These are phyloP conservation scores for Alternaria angustiovoidea DNA, from an alignment of 2,329 filamentous ascomycete genomes.

Conservation along the genomic window DNA sequence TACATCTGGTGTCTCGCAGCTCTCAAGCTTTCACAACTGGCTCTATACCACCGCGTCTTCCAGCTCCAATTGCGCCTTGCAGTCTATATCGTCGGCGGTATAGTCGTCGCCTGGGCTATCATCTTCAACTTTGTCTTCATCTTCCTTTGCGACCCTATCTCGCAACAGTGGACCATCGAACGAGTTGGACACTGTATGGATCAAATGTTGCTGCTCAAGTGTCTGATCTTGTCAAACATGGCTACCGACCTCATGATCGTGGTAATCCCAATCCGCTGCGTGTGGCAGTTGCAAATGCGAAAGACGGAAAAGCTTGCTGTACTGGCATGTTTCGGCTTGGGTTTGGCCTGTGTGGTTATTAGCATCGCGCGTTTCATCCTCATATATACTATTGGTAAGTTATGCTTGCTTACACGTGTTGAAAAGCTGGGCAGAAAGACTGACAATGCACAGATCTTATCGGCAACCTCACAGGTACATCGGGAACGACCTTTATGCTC, in stretches of 20 bases:
- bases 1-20: slow-evolving; percentile 32
- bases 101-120: slow-evolving; percentile 30
- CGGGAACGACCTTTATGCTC: slow-evolving; percentile 34
- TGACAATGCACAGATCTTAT: slow-evolving; percentile 23
- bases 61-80: slow-evolving; percentile 16
- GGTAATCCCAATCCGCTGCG: slow-evolving; percentile 21
- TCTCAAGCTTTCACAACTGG: slow-evolving; percentile 32
- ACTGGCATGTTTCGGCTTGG: slow-evolving; percentile 30
- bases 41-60: slow-evolving; percentile 31
- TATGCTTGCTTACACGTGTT: background rate
- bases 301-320: slow-evolving; percentile 36
- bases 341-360: slow-evolving; percentile 29
- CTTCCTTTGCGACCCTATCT: slow-evolving; percentile 34
- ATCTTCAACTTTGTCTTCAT: slow-evolving; percentile 34
- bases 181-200: slow-evolving; percentile 34
- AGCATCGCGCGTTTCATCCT: slow-evolving; percentile 32
- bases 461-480: slow-evolving; percentile 32
- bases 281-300: slow-evolving; percentile 33
- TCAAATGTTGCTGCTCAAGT: slow-evolving; percentile 30
- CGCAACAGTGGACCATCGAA: slow-evolving; percentile 32
- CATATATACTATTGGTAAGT: slow-evolving; percentile 28
- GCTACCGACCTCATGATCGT: slow-evolving; percentile 29
- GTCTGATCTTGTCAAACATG: slow-evolving; percentile 28
- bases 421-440: background rate
- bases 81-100: slow-evolving; percentile 25